Conservation (phyloP, 2,329 filamentous ascomycete genomes). For the Colletotrichum eleusines region DNA sequence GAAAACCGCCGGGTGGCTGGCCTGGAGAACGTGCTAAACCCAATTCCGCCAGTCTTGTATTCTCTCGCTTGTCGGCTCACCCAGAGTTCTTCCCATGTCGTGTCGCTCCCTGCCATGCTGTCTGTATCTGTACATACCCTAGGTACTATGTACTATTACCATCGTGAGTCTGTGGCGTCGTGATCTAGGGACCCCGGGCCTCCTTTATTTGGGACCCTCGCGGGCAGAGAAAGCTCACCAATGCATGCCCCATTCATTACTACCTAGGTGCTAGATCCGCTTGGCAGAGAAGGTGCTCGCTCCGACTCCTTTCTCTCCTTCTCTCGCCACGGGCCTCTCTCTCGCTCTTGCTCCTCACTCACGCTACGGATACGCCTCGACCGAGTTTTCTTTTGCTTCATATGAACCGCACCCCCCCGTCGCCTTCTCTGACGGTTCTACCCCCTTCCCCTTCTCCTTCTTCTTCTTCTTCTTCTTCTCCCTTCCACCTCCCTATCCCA, state of each 20-base stretch:
- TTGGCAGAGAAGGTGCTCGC: constrained; percentile 11
- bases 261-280: constrained; percentile 19
- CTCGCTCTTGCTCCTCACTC: neutral
- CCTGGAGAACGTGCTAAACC: constrained; percentile 38
- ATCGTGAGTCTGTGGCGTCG: constrained; percentile 37
- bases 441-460: constrained; percentile 10
- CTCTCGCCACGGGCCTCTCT: constrained; percentile 11
- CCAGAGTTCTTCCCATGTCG: neutral
- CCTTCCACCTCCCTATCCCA: constrained; percentile 15
- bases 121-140: too few relatives aligned
- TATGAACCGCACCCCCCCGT: constrained; percentile 33
- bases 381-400: constrained; percentile 40
- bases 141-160: too few relatives aligned
- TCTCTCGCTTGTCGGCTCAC: constrained; percentile 5
- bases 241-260: constrained; percentile 9
- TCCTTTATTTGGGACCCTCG: constrained; percentile 40
- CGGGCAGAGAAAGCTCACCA: constrained; percentile 24
- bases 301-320: neutral
- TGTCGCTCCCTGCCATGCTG: neutral
- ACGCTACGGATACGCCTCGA: constrained; percentile 30
- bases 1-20: constrained; percentile 43
- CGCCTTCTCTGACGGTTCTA: constrained; percentile 24
- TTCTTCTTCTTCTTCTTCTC: constrained; percentile 17
- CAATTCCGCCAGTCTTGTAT: constrained; percentile 34
- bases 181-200: constrained; percentile 33